Percentiles rank a stretch among this genome's conserved stretches.
Conservation (phyloP, 495 filamentous ascomycete genomes). For the Xeromyces bisporus region DNA sequence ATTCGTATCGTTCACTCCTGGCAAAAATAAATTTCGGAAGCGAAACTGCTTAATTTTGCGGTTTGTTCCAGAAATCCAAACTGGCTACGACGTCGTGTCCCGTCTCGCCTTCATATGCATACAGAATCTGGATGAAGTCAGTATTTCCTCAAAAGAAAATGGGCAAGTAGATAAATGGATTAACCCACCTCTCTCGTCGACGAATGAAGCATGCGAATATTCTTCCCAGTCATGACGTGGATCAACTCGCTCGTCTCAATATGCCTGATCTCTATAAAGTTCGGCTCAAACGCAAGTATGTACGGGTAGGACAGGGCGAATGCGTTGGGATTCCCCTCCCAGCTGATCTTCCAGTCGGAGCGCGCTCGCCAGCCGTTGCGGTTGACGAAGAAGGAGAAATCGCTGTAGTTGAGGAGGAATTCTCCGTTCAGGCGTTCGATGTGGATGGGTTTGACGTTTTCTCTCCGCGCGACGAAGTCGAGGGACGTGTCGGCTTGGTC, state of each 20-base stretch:
- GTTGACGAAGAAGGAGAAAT: constrained; percentile 98
- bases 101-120: constrained; percentile 89
- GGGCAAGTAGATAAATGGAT: no score
- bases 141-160: constrained; percentile 1
- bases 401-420: constrained; percentile 94
- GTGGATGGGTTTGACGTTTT: constrained; percentile 89
- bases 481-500: constrained; percentile 97
- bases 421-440: constrained; percentile 93
- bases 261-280: constrained; percentile 90
- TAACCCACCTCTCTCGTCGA: constrained; percentile 90
- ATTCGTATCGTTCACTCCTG: not conserved
- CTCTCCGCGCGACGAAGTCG: constrained; percentile 86
- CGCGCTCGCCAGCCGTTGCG: constrained; percentile 92
- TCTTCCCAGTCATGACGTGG: constrained; percentile 87
- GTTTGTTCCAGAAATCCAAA: constrained; percentile 87
- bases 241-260: constrained; percentile 81
- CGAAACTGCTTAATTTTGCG: constrained; percentile 13
- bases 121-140: constrained; percentile 54
- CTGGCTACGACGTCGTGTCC: constrained; percentile 88
- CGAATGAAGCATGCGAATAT: constrained; percentile 92
- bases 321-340: constrained; percentile 81
- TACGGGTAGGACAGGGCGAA: constrained; percentile 92
- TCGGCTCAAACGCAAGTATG: constrained; percentile 96
- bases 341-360: constrained; percentile 91
- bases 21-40: not conserved